phyloP scores from a whole-genome alignment of 2,329 filamentous ascomycete species.

The Fusarium redolens region DNA sequence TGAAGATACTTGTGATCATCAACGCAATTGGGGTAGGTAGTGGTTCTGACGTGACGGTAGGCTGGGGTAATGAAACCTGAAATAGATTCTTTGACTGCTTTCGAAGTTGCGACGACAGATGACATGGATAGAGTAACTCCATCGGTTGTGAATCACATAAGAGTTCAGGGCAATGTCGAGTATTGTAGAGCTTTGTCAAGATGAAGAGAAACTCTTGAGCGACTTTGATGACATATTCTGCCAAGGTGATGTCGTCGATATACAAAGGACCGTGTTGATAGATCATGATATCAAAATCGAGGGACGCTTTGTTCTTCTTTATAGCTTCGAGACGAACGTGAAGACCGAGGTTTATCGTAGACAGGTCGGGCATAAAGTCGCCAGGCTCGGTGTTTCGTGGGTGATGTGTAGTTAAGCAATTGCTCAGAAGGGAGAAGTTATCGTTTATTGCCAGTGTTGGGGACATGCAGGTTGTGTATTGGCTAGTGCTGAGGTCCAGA shows the following conservation, averaged over 20 bases:
- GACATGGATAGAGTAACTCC: background rate
- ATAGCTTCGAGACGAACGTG: background rate
- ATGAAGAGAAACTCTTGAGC: background rate
- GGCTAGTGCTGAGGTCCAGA: background rate
- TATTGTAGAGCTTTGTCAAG: background rate
- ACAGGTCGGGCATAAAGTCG: background rate
- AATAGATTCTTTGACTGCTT: fast-evolving
- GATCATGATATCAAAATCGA: background rate
- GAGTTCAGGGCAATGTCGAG: fast-evolving
- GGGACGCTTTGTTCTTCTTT: background rate
- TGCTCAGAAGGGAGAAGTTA: background rate
- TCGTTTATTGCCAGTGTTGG: background rate
- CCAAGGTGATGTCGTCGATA: background rate
- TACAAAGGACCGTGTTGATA: background rate
- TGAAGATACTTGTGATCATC: background rate
- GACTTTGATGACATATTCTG: background rate
- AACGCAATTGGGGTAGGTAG: fast-evolving
- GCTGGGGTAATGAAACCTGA: fast-evolving
- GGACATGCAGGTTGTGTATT: background rate
- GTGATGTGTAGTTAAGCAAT: background rate
- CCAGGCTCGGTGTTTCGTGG: background rate
- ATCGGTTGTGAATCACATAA: fast-evolving
- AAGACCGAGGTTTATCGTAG: background rate
- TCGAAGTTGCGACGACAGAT: background rate
- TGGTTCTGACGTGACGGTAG: background rate